These are phyloP conservation scores for Colletotrichum echinochloae DNA, from an alignment of 2,329 filamentous ascomycete genomes.

Conservation along the genomic window DNA sequence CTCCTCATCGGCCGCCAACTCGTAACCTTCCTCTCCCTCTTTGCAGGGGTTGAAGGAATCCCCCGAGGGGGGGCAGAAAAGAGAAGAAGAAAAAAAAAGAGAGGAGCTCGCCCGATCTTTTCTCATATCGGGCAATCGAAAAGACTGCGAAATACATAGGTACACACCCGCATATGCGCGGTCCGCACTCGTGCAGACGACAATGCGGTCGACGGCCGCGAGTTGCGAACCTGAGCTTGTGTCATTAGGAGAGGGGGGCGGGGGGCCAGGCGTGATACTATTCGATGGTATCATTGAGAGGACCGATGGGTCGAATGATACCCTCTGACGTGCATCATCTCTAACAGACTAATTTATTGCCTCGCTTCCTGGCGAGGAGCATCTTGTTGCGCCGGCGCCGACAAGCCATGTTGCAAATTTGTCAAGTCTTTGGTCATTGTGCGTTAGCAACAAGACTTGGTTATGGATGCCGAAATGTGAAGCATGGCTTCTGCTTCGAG, in stretches of 20 bases:
- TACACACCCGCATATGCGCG: conserved; percentile 11
- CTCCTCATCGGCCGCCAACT: conserved; percentile 40
- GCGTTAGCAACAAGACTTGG: background rate
- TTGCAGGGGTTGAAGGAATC: conserved; percentile 21
- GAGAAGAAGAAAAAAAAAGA: too few species aligned
- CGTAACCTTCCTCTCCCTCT: conserved; percentile 25
- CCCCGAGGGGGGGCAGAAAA: too few species aligned
- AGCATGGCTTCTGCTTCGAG: conserved; percentile 16
- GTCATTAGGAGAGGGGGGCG: background rate
- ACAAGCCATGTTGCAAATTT: background rate
- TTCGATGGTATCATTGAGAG: conserved; percentile 9
- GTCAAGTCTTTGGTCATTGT: background rate
- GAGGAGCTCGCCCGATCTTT: conserved; percentile 21
- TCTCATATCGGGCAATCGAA: conserved; percentile 34
- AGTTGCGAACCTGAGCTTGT: conserved; percentile 1
- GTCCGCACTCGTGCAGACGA: conserved; percentile 24
- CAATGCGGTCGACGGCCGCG: conserved; percentile 10
- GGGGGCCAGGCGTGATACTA: background rate
- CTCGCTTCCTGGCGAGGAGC: conserved; percentile 16
- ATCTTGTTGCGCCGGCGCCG: conserved; percentile 18
- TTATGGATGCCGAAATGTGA: conserved; percentile 3
- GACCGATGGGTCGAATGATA: conserved; percentile 21
- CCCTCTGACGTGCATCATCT: conserved; percentile 37
- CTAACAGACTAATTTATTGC: conserved; percentile 24
- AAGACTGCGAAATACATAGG: conserved; percentile 15